These are phyloP conservation scores for Pseudocercospora crystallina DNA, from an alignment of 2,329 filamentous ascomycete species.

Conservation along the genomic window DNA sequence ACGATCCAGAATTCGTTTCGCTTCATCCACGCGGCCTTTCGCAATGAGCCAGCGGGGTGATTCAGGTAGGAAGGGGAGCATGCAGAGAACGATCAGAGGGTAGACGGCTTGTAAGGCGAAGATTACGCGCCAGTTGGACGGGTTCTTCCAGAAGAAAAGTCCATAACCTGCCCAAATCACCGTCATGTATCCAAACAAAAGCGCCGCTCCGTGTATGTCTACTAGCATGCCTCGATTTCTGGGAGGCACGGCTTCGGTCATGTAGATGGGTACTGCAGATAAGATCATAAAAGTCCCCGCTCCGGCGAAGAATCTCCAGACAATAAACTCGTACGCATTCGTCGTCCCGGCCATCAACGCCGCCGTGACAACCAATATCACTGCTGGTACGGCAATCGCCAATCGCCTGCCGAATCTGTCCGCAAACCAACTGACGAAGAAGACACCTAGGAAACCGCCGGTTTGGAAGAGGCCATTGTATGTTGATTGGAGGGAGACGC, in stretches of 20 bases:
- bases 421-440: conserved; percentile 19
- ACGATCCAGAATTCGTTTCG: conserved; percentile 9
- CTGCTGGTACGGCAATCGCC: too few relatives aligned
- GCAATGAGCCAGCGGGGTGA: conserved; percentile 13
- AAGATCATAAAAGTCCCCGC: conserved; percentile 34
- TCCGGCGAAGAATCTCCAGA: conserved; percentile 36
- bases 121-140: conserved; percentile 20
- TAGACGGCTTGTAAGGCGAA: conserved; percentile 19
- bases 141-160: conserved; percentile 20
- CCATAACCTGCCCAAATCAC: conserved; percentile 22
- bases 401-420: conserved; percentile 20
- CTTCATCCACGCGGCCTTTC: conserved; percentile 6
- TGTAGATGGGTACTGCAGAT: conserved; percentile 37
- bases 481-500: conserved; percentile 18
- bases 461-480: conserved; percentile 27
- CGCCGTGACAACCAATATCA: conserved; percentile 15
- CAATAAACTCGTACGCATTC: conserved; percentile 31
- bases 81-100: conserved; percentile 16
- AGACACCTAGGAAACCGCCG: conserved; percentile 21
- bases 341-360: conserved; percentile 27
- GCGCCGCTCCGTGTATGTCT: conserved; percentile 33
- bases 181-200: conserved; percentile 21
- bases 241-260: conserved; percentile 37
- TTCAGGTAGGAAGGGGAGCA: conserved; percentile 14
- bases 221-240: conserved; percentile 36